Conservation (phyloP, 352 stramenopile genomes). For the Elongisporangium undulatum region DNA sequence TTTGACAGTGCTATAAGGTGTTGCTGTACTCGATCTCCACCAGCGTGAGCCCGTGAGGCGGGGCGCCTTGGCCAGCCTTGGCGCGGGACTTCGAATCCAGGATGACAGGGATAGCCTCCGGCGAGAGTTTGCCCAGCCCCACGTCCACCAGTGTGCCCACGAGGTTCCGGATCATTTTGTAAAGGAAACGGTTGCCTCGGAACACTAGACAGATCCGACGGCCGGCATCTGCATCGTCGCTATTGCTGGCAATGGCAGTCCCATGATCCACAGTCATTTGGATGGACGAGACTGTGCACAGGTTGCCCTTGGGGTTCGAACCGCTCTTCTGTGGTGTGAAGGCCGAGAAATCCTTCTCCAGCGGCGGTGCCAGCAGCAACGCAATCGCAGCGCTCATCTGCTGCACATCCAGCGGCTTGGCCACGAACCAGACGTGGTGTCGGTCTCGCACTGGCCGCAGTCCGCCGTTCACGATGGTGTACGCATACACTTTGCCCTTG, state of each 20-base stretch:
- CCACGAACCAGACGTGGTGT: constrained; percentile 56
- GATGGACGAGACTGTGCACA: constrained; percentile 42
- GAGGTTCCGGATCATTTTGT: constrained; percentile 85
- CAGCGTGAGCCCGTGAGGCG: constrained; percentile 61
- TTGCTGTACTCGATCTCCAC: constrained; percentile 14
- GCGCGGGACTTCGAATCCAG: constrained; percentile 43
- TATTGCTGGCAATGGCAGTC: constrained; percentile 13
- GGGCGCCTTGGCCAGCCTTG: constrained; percentile 59
- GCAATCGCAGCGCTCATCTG: constrained; percentile 44
- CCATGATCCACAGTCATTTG: constrained; percentile 25
- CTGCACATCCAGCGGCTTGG: constrained; percentile 42
- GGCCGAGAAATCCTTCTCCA: constrained; percentile 56
- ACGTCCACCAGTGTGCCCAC: constrained; percentile 79
- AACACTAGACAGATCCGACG: constrained; percentile 45
- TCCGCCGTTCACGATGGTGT: constrained; percentile 41
- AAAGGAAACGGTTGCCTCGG: constrained; percentile 69
- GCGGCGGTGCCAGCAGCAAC: constrained; percentile 20
- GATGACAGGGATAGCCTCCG: constrained; percentile 36
- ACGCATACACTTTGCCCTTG: constrained; percentile 63
- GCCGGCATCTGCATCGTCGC: constrained; percentile 20
- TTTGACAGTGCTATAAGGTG: not conserved
- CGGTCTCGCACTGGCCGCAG: constrained; percentile 45
- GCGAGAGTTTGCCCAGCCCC: constrained; percentile 37
- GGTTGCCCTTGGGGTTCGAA: constrained; percentile 31
- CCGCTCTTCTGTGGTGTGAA: constrained; percentile 54